Evolutionary conservation across 1,139 yeast genomes (phyloP), one percentile per base, ranked within the genome.

Genomic region (Suhomyces anneliseae): DNA sequence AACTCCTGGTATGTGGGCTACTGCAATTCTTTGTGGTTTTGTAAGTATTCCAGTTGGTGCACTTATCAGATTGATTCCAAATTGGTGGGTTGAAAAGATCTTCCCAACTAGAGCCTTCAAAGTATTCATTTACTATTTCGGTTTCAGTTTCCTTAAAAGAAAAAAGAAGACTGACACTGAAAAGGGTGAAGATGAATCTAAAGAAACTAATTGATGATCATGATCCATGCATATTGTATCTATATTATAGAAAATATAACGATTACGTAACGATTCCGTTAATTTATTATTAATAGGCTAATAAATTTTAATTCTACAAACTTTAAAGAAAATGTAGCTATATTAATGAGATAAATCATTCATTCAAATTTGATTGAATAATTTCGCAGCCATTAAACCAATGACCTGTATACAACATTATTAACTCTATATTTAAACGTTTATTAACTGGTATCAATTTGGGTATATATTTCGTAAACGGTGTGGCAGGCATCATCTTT

Each of bases 1-100:
- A 66, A 84, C 95, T 1, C 86, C 87, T 6, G 82, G 81, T 2
- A 83, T 84, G 86, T 95, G 99, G 99, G 95, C 82, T 0, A 83
- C 90, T 3, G 96, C 98, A 0, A 69, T 95, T 12, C 60, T 88
- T 38, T 84, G 96, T 71, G 99, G 99, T 27, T 68, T 87, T 54
- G 51, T 88, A 19, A 87, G 97, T 12, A 72, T 93, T 39, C 97
- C 98, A 0, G 79, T 83, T 41, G 98, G 97, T 50, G 63, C 75
- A 24, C 34, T 90, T 9, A 78, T 93, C 42, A 79, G 99, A 62
- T 75, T 86, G 24, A 77, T 87, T 38, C 99, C 99, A 2, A 96
- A 95, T 68, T 72, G 74, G 52, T 85, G 90, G 88, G 86, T 85
- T 2, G 74, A 78, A 48, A 75, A 66, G 53, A 60, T 82, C 11